Conservation (phyloP, 257 asterid species). For the Solanum chmielewskii region DNA sequence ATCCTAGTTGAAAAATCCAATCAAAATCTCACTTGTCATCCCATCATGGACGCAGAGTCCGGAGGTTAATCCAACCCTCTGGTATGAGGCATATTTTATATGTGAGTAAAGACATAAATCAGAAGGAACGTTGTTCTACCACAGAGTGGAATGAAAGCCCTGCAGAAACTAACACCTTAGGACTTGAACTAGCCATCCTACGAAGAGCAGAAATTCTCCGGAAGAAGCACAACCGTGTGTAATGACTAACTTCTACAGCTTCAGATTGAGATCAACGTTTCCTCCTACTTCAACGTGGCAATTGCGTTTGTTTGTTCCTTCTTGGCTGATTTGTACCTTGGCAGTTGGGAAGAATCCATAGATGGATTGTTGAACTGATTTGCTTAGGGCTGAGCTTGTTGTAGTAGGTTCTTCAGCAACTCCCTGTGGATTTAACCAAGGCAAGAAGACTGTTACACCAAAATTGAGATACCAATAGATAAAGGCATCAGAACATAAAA, state of each 20-base stretch:
- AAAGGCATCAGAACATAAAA: background rate
- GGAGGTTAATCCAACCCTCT: background rate
- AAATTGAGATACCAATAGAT: background rate
- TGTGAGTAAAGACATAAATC: background rate
- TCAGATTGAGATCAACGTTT: conserved; percentile 57
- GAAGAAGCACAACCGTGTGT: background rate
- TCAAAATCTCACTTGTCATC: background rate
- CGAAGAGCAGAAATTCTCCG: background rate
- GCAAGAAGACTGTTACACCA: background rate
- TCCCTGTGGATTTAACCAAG: conserved; percentile 24
- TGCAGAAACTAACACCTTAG: conserved; percentile 1
- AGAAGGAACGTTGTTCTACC: background rate
- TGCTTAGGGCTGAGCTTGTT: conserved; percentile 16
- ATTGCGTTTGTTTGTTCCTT: conserved; percentile 7
- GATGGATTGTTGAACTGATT: conserved; percentile 11
- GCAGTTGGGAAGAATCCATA: conserved; percentile 51
- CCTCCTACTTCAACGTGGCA: conserved; percentile 31
- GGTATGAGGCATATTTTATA: background rate
- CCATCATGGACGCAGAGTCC: background rate
- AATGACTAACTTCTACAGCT: conserved; percentile 32
- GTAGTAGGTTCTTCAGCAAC: conserved; percentile 7
- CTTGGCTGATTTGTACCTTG: conserved; percentile 15
- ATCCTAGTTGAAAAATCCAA: background rate
- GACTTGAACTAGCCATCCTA: background rate
- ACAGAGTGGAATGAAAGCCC: background rate